These are phyloP conservation scores for Trametes sanguinea DNA, from an alignment of 768 basidiomycete genomes.

Conservation along the genomic window DNA sequence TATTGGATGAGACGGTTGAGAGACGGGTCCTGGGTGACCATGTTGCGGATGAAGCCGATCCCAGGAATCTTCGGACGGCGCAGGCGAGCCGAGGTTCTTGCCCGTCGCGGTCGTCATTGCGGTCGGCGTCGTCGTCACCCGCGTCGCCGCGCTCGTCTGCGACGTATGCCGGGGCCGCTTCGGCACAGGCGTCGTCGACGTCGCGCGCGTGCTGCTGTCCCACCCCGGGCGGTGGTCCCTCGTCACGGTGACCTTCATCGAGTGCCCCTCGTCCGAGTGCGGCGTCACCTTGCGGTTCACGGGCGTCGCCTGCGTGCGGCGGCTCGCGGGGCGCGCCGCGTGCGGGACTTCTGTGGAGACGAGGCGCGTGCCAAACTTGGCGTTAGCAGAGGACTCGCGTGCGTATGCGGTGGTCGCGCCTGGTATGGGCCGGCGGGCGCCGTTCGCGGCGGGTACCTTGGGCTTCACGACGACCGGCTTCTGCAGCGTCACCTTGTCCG, in stretches of 20 bases:
- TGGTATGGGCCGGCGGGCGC: conserved; percentile 40
- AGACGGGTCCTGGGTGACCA: conserved; percentile 74
- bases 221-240: conserved; percentile 55
- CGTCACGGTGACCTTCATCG: conserved; percentile 70
- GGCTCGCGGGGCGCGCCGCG: conserved; percentile 59
- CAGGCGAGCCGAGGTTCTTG: conserved; percentile 64
- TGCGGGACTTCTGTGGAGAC: conserved; percentile 58
- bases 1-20: conserved; percentile 43
- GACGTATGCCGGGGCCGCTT: conserved; percentile 74
- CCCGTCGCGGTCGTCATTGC: conserved; percentile 30
- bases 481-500: conserved; percentile 87
- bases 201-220: conserved; percentile 58
- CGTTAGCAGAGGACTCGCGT: conserved; percentile 84
- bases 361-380: conserved; percentile 88
- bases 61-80: conserved; percentile 81
- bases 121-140: conserved; percentile 34
- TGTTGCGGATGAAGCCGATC: conserved; percentile 80
- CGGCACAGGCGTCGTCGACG: conserved; percentile 33
- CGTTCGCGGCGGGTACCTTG: conserved; percentile 33
- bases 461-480: conserved; percentile 67
- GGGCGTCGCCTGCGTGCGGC: conserved; percentile 51
- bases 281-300: conserved; percentile 46
- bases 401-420: conserved; percentile 59
- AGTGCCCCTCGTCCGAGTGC: conserved; percentile 64
- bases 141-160: conserved; percentile 65